Evolutionary conservation across 2,329 filamentous ascomycete species (phyloP), one percentile per base, ranked within the genome.

Genomic region (Dryadomyces quercivorus): DNA sequence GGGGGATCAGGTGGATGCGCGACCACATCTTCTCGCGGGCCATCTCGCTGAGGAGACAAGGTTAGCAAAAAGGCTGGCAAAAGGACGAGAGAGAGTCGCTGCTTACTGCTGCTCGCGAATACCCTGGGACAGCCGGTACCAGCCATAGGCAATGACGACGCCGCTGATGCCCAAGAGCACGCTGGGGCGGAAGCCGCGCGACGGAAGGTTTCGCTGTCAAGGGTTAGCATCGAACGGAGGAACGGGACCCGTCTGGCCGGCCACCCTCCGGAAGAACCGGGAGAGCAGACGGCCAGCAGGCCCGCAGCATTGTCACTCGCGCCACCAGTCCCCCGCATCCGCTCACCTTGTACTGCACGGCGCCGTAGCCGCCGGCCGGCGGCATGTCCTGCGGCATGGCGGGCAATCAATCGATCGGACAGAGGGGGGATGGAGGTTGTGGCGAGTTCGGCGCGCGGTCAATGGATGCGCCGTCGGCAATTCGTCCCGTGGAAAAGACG

Each of bases 1-100:
- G 75, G 56, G 93, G 93, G 65, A 92, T 93, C 60, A 98, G 78
- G 73, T 97, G 83, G 72, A 98, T 95, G 67, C 93, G 86, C 58
- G 88, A 82, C 93, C 93, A 98, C 82, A 95, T 93, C 78, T 97
- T 98, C 68, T 98, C 93, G 64, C 93, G 88, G 59, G 84, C 88
- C 62, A 95, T 84, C 72, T 98, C 93, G 67, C 91, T 96, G 64
- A 56, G 26, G 0, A 7, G n/a, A 38, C n/a, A n/a, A n/a, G n/a
- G 45, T 56, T 46, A 58, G 55, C 49, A 42, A 46, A 51, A 18
- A n/a, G n/a, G n/a, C n/a, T n/a, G n/a, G n/a, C n/a, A n/a, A n/a
- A n/a, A n/a, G n/a, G n/a, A n/a, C n/a, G n/a, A n/a, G n/a, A n/a
- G n/a, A n/a, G n/a, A n/a, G n/a, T n/a, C n/a, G n/a, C n/a, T n/a